Evolutionary conservation across 2,329 filamentous ascomycete genomes (phyloP).

Genomic region (Fusarium luffae): DNA sequence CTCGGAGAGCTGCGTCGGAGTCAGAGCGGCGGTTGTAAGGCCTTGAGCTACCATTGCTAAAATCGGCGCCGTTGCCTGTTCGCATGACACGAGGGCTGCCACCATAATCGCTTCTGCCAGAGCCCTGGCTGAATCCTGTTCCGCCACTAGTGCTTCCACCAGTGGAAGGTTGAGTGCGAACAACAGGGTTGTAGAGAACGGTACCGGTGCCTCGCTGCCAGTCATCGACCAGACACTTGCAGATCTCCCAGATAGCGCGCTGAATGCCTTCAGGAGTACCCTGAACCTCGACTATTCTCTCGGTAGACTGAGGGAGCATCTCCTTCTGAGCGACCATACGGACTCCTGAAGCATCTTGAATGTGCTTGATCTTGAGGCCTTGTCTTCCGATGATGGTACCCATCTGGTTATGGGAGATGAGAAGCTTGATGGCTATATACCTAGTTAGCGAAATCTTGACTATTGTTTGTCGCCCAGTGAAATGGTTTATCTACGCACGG

Average conservation of each 20-base stretch:
- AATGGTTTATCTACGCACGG: slow-evolving; percentile 65
- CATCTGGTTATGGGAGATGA: slow-evolving; percentile 99
- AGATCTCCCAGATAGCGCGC: slow-evolving; percentile 97
- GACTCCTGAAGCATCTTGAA: slow-evolving; percentile 95
- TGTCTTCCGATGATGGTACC: slow-evolving; percentile 98
- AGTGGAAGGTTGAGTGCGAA: slow-evolving; percentile 77
- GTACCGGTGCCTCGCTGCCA: slow-evolving; percentile 97
- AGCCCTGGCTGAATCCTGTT: slow-evolving; percentile 53
- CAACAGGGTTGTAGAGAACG: slow-evolving; percentile 95
- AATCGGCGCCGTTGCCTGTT: slow-evolving; percentile 96
- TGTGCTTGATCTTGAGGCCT: slow-evolving; percentile 99
- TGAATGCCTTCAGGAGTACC: slow-evolving; percentile 95
- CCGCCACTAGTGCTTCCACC: slow-evolving; percentile 58
- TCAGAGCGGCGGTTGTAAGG: slow-evolving; percentile 83
- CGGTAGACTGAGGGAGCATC: slow-evolving; percentile 98
- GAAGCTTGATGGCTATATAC: slow-evolving; percentile 85
- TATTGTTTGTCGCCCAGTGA: neutral
- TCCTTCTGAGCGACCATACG: slow-evolving; percentile 99
- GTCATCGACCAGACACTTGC: slow-evolving; percentile 97
- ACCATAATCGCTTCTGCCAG: slow-evolving; percentile 64
- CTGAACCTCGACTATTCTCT: slow-evolving; percentile 96
- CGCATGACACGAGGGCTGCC: slow-evolving; percentile 82
- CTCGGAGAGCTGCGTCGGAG: slow-evolving; percentile 81
- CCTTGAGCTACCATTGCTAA: slow-evolving; percentile 80
- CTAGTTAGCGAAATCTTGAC: slow-evolving; percentile 24